These are phyloP conservation scores for Pichia paraexigua DNA, from an alignment of 805 yeast genomes.

Conservation along the genomic window DNA sequence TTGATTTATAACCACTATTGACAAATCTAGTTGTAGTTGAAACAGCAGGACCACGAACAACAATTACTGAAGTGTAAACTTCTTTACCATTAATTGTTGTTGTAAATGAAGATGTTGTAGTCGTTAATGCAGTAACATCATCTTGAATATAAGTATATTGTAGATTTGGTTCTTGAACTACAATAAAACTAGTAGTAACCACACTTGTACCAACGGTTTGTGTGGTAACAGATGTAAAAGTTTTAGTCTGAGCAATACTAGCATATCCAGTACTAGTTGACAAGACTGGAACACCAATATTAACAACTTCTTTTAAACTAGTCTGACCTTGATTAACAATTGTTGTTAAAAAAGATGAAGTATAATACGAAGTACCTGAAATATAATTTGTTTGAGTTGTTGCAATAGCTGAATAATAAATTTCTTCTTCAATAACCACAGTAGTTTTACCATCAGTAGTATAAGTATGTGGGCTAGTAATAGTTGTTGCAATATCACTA, in stretches of 20 bases:
- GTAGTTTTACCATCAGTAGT: neutral
- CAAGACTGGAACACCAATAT: slow-evolving; percentile 1
- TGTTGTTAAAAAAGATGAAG: neutral
- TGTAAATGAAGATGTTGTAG: slow-evolving; percentile 1
- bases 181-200: neutral
- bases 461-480: neutral
- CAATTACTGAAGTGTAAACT: neutral
- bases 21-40: neutral
- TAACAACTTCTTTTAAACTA: neutral
- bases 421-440: neutral
- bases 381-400: neutral
- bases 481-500: neutral
- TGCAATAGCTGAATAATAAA: neutral
- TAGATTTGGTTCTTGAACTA: slow-evolving; percentile 2
- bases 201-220: neutral
- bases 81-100: neutral
- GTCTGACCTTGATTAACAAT: neutral
- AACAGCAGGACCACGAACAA: slow-evolving; percentile 5
- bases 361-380: neutral
- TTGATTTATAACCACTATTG: neutral
- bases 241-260: neutral
- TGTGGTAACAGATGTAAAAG: neutral
- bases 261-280: neutral
- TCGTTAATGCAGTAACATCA: neutral
- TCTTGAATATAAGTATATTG: neutral